Conservation (phyloP, 1,284 basidiomycete genomes). For the Boletellus deceptivus region DNA sequence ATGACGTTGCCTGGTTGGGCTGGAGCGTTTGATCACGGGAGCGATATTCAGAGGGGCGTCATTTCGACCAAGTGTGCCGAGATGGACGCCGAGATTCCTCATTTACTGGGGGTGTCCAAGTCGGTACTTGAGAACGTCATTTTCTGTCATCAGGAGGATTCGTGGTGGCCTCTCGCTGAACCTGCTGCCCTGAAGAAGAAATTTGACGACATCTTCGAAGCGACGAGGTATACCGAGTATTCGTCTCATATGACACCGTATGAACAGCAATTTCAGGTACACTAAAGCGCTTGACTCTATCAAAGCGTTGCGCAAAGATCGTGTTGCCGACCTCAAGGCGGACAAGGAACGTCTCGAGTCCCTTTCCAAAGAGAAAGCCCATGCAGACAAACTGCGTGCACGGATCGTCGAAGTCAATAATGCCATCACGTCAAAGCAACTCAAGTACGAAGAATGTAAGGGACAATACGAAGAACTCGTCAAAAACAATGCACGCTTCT, state of each 20-base stretch:
- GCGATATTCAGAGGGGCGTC: conserved; percentile 61
- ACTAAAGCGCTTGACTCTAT: conserved; percentile 97
- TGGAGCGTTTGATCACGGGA: background rate
- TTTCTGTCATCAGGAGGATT: conserved; percentile 99
- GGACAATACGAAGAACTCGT: conserved; percentile 65
- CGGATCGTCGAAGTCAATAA: conserved; percentile 67
- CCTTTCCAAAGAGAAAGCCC: conserved; percentile 80
- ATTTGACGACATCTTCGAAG: conserved; percentile 99
- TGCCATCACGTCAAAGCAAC: conserved; percentile 68
- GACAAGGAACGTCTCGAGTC: conserved; percentile 87
- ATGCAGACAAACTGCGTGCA: conserved; percentile 78
- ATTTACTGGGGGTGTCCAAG: conserved; percentile 92
- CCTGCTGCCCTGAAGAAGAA: conserved; percentile 94
- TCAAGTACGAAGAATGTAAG: conserved; percentile 73
- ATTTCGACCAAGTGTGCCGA: conserved; percentile 97
- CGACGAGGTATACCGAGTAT: conserved; percentile 66
- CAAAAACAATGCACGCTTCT: conserved; percentile 77
- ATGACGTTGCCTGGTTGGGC: background rate
- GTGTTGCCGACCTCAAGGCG: conserved; percentile 86
- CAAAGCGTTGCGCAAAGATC: conserved; percentile 87
- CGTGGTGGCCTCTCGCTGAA: conserved; percentile 96
- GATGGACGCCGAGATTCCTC: conserved; percentile 93
- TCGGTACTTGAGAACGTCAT: conserved; percentile 98
- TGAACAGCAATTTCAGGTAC: conserved; percentile 54
- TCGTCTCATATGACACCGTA: background rate